These are phyloP conservation scores for Plasmodium ovale DNA, from an alignment of 169 alveolate species.

Conservation along the genomic window DNA sequence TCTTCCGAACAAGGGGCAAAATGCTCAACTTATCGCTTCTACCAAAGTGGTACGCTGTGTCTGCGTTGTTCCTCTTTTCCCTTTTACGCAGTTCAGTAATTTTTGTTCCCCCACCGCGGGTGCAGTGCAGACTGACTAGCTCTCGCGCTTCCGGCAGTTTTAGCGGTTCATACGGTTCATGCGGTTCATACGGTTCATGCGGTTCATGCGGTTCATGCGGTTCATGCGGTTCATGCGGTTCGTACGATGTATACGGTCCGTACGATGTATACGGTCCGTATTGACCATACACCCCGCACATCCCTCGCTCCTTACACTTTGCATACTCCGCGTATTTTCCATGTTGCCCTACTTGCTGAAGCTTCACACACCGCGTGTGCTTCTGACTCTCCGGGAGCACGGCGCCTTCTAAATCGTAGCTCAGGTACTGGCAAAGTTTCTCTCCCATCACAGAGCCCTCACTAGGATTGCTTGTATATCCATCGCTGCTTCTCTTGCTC, in stretches of 20 bases:
- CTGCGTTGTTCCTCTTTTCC: neutral
- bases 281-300: neutral
- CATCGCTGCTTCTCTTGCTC: too few species aligned
- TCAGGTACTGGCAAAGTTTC: neutral
- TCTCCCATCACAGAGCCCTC: neutral
- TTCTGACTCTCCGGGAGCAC: too few species aligned
- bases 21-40: neutral
- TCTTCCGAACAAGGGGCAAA: neutral
- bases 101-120: too few species aligned
- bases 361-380: too few species aligned
- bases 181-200: neutral
- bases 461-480: neutral
- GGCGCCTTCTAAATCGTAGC: too few species aligned
- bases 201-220: neutral
- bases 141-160: too few species aligned
- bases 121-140: too few species aligned
- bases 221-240: neutral
- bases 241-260: neutral
- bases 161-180: too few species aligned
- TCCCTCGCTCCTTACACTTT: neutral
- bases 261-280: neutral
- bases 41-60: neutral
- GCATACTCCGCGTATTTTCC: too few species aligned
- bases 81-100: neutral
- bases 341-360: too few species aligned